These are phyloP conservation scores for Macrophomina tecta DNA, from an alignment of 2,329 filamentous ascomycete species.

Conservation along the genomic window DNA sequence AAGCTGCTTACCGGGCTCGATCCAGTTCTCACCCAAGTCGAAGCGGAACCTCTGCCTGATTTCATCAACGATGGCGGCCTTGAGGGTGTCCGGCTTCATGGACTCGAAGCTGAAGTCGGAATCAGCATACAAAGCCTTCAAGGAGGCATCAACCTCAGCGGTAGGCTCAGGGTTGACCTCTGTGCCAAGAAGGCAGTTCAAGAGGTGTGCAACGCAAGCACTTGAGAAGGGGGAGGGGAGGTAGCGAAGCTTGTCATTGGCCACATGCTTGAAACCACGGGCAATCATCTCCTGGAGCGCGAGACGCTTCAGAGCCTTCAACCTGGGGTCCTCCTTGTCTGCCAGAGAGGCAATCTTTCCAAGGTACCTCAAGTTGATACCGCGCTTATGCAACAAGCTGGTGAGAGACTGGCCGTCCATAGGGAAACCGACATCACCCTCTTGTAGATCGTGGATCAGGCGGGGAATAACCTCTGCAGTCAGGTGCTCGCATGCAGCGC, in stretches of 20 bases:
- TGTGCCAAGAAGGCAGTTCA: slow-evolving; percentile 89
- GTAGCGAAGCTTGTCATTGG: slow-evolving; percentile 77
- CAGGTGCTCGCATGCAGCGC: slow-evolving; percentile 80
- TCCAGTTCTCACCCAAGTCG: slow-evolving; percentile 72
- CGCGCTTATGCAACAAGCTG: slow-evolving; percentile 89
- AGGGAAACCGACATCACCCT: slow-evolving; percentile 94
- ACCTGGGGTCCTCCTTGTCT: slow-evolving; percentile 64
- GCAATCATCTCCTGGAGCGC: slow-evolving; percentile 90
- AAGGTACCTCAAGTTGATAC: slow-evolving; percentile 96
- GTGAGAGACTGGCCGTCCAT: slow-evolving; percentile 97
- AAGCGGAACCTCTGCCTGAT: slow-evolving; percentile 77
- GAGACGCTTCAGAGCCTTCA: slow-evolving; percentile 78
- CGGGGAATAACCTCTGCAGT: slow-evolving; percentile 80
- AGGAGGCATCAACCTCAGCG: slow-evolving; percentile 75
- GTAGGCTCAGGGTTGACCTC: slow-evolving; percentile 77
- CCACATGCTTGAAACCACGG: slow-evolving; percentile 94
- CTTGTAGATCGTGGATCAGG: slow-evolving; percentile 82
- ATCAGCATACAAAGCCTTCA: slow-evolving; percentile 80
- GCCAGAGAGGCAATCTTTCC: slow-evolving; percentile 78
- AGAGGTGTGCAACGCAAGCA: slow-evolving; percentile 79
- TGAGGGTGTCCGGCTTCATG: slow-evolving; percentile 75
- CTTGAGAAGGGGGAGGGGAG: slow-evolving; percentile 81
- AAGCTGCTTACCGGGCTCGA: slow-evolving; percentile 69
- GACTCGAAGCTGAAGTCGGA: slow-evolving; percentile 81
- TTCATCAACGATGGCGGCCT: slow-evolving; percentile 73